Percentiles rank a stretch among this genome's conserved stretches.
phyloP scores from a whole-genome alignment of 2,329 filamentous ascomycete species.

The Aspergillus nomiae region DNA sequence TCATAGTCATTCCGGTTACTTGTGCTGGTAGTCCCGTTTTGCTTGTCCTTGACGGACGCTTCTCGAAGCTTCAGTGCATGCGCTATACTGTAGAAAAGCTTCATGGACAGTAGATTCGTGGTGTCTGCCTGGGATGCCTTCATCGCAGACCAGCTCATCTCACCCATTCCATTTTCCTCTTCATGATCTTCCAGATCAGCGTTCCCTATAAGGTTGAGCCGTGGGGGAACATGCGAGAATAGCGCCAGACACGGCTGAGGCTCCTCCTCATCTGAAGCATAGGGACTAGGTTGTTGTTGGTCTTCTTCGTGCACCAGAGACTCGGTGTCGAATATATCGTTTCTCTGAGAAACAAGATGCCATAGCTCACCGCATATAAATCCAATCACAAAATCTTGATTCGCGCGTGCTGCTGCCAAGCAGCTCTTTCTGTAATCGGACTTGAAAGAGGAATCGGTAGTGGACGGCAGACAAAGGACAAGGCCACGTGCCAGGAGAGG shows the following conservation, averaged over 20 bases:
- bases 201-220: constrained; percentile 12
- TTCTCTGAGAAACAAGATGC: constrained; percentile 32
- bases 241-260: constrained; percentile 16
- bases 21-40: neutral
- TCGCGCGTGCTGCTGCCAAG: constrained; percentile 40
- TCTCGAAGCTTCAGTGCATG: constrained; percentile 17
- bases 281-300: constrained; percentile 19
- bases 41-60: constrained; percentile 5
- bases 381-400: constrained; percentile 44
- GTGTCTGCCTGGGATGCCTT: constrained; percentile 7
- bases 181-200: constrained; percentile 17
- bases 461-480: constrained; percentile 38
- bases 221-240: constrained; percentile 20
- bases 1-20: neutral
- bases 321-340: constrained; percentile 30
- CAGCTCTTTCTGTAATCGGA: constrained; percentile 37
- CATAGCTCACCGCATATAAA: constrained; percentile 40
- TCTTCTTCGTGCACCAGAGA: constrained; percentile 18
- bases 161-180: constrained; percentile 5
- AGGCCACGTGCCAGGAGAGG: constrained; percentile 41
- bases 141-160: constrained; percentile 1
- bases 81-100: constrained; percentile 14
- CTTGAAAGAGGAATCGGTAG: constrained; percentile 33
- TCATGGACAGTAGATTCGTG: constrained; percentile 14
- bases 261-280: constrained; percentile 19